A percentile compares a stretch with the other conserved stretches of the same genome.
These are phyloP conservation scores for Pleoardoris graminearum DNA, from an alignment of 2,329 filamentous ascomycete species.

Conservation along the genomic window DNA sequence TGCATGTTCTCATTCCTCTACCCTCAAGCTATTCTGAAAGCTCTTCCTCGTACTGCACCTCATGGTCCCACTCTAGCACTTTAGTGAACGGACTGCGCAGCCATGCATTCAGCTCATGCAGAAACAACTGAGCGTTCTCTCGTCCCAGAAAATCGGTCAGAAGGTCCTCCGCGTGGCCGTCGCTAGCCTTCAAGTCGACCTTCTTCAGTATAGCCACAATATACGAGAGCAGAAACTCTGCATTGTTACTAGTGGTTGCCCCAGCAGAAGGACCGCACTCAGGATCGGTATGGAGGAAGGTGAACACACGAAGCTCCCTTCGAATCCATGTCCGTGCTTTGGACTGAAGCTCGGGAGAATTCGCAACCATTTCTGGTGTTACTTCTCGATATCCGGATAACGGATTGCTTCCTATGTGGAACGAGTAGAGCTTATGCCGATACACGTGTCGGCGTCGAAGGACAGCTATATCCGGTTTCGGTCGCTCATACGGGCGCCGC, in stretches of 20 bases:
- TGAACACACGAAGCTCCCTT: slow-evolving; percentile 81
- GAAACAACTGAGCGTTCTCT: slow-evolving; percentile 71
- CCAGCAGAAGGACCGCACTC: slow-evolving; percentile 22
- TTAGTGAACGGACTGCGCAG: slow-evolving; percentile 76
- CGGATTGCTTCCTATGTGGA: slow-evolving; percentile 80
- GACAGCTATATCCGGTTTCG: slow-evolving; percentile 51
- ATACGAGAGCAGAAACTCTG: slow-evolving; percentile 85
- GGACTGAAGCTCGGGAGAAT: slow-evolving; percentile 69
- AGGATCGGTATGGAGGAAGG: slow-evolving; percentile 61
- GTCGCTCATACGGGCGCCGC: slow-evolving; percentile 28
- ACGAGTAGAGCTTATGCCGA: slow-evolving; percentile 69
- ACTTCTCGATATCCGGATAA: slow-evolving; percentile 76
- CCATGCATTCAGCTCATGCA: slow-evolving; percentile 85
- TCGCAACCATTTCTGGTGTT: slow-evolving; percentile 66
- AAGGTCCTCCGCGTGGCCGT: slow-evolving; percentile 78
- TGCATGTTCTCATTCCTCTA: neutral
- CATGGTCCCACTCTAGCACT: slow-evolving; percentile 76
- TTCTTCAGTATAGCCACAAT: slow-evolving; percentile 81
- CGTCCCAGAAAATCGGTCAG: slow-evolving; percentile 77
- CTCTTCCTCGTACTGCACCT: slow-evolving; percentile 68
- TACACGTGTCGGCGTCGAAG: slow-evolving; percentile 73
- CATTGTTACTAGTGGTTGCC: slow-evolving; percentile 61
- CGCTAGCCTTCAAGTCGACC: slow-evolving; percentile 77
- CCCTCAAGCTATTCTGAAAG: slow-evolving; percentile 10
- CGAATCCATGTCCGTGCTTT: slow-evolving; percentile 81